Evolutionary conservation across 2,329 filamentous ascomycete species (phyloP).

Genomic region (Proliferodiscus dingleyae): DNA sequence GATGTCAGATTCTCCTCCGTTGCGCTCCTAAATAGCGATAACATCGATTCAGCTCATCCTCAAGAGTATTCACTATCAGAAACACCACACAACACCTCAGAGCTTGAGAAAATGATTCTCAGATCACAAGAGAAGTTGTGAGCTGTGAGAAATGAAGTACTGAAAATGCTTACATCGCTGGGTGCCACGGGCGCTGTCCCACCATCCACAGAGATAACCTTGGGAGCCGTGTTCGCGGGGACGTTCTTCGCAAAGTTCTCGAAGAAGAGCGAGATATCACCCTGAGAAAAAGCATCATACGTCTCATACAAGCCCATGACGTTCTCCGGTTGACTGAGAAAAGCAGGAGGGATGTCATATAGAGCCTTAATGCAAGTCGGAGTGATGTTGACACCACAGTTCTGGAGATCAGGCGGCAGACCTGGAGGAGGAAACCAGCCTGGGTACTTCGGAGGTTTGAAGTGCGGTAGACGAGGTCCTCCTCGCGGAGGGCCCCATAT

Average conservation of each 20-base stretch:
- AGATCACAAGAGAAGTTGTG: too few species aligned
- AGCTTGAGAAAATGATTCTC: too few species aligned
- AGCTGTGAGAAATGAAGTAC: too few species aligned
- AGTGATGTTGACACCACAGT: conserved; percentile 16
- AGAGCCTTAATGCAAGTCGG: conserved; percentile 24
- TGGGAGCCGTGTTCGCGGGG: background rate
- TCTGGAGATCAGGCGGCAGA: conserved; percentile 9
- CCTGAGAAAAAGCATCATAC: background rate
- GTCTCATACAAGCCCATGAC: background rate
- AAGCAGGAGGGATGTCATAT: conserved; percentile 30
- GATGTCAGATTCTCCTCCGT: conserved; percentile 31
- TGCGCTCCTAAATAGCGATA: too few species aligned
- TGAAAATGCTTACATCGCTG: too few species aligned
- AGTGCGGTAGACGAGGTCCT: background rate
- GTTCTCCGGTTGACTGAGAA: background rate
- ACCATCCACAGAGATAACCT: background rate
- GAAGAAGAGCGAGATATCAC: background rate
- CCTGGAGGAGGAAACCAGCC: conserved; percentile 1
- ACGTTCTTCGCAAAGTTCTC: background rate
- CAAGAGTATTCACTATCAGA: too few species aligned
- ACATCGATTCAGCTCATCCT: too few species aligned
- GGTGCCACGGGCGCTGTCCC: background rate
- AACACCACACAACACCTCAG: too few species aligned
- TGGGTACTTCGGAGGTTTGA: background rate
- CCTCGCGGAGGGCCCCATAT: background rate